Conservation (phyloP, 257 asterid species). For the Penstemon eatonii region DNA sequence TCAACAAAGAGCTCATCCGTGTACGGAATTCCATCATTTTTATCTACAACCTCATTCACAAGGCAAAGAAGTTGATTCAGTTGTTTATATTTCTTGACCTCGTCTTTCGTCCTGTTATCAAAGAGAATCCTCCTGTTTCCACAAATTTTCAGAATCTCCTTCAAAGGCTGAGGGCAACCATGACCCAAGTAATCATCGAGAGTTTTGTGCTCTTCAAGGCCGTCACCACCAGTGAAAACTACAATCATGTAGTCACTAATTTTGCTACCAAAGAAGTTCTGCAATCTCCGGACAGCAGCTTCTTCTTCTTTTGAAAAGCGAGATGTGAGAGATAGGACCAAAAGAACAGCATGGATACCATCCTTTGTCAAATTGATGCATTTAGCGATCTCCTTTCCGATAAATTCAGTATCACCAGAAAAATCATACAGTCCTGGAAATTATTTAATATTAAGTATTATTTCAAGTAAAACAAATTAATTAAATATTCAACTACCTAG, state of each 20-base stretch:
- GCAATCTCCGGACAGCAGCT: slow-evolving; percentile 61
- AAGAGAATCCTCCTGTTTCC: slow-evolving; percentile 68
- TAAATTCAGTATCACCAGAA: slow-evolving; percentile 56
- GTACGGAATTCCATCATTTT: slow-evolving; percentile 61
- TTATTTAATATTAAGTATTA: no score
- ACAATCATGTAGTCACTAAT: slow-evolving; percentile 66
- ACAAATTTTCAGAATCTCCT: slow-evolving; percentile 53
- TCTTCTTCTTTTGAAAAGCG: slow-evolving; percentile 77
- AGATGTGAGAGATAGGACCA: slow-evolving; percentile 63
- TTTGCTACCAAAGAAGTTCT: slow-evolving; percentile 60
- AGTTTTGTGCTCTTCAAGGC: slow-evolving; percentile 60
- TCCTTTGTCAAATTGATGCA: slow-evolving; percentile 80
- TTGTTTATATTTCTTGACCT: slow-evolving; percentile 42
- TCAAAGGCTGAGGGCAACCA: slow-evolving; percentile 57
- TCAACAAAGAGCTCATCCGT: slow-evolving; percentile 58
- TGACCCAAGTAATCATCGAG: slow-evolving; percentile 60
- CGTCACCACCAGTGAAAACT: slow-evolving; percentile 85
- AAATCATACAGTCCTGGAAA: slow-evolving; percentile 65
- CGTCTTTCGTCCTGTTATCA: slow-evolving; percentile 65
- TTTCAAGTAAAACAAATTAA: neutral
- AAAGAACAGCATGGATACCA: slow-evolving; percentile 81
- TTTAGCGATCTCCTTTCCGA: slow-evolving; percentile 64
- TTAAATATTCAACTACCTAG: no score
- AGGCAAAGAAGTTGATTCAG: slow-evolving; percentile 49
- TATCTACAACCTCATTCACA: slow-evolving; percentile 50